These are phyloP conservation scores for Chamaecyparis obtusa DNA, from an alignment of 75 land plant genomes.

Conservation along the genomic window DNA sequence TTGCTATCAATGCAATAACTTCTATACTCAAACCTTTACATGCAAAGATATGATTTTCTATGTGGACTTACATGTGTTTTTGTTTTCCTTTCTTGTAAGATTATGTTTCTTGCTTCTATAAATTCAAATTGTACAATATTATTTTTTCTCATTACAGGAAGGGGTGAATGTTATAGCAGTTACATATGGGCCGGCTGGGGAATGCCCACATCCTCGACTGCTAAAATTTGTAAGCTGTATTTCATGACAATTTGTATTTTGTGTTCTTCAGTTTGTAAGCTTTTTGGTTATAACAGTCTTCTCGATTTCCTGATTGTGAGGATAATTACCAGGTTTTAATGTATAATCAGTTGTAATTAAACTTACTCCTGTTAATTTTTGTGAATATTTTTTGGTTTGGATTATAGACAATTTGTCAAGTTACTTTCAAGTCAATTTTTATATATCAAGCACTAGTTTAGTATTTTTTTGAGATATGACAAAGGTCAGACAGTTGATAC, in stretches of 20 bases:
- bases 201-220: conserved; percentile 72
- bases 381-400: background rate
- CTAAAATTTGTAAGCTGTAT: conserved; percentile 55
- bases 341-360: no score
- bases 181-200: conserved; percentile 65
- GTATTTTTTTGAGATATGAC: background rate
- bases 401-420: background rate
- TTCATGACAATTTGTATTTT: background rate
- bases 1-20: background rate
- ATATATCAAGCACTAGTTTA: background rate
- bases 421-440: background rate
- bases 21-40: background rate
- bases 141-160: conserved; percentile 52
- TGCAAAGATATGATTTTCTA: background rate
- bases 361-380: background rate
- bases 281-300: background rate
- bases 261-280: background rate
- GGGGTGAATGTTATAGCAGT: conserved; percentile 79
- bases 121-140: background rate
- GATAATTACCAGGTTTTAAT: background rate
- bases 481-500: background rate
- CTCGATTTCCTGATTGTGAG: background rate
- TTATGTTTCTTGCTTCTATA: background rate
- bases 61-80: background rate
- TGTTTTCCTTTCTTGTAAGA: background rate